Conservation (phyloP, 139 green algal genomes). For the Micractinium sp. region DNA sequence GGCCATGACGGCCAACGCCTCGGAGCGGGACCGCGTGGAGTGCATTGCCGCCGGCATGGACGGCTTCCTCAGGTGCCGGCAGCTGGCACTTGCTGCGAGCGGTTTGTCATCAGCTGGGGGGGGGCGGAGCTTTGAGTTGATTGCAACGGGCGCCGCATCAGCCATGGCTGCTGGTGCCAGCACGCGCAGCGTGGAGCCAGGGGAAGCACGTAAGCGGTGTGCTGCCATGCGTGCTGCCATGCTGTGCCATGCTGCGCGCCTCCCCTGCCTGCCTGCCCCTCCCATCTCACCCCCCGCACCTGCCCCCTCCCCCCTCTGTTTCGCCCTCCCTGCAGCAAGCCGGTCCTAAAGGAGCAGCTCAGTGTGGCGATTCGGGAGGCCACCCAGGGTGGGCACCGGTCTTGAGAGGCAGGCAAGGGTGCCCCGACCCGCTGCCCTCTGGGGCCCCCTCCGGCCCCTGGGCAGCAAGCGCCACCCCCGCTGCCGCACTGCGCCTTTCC, state of each 20-base stretch:
- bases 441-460: background rate
- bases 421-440: background rate
- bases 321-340: slow-evolving; percentile 77
- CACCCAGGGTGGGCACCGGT: slow-evolving; percentile 10
- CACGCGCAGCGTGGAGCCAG: too few relatives aligned
- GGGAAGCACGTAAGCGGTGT: too few relatives aligned
- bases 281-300: background rate
- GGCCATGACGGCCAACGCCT: slow-evolving; percentile 91
- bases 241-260: too few relatives aligned
- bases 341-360: slow-evolving; percentile 78
- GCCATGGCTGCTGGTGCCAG: too few relatives aligned
- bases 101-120: too few relatives aligned
- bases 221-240: too few relatives aligned
- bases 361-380: slow-evolving; percentile 46
- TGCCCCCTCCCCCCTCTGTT: background rate
- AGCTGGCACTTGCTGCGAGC: too few relatives aligned
- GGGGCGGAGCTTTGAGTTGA: too few relatives aligned
- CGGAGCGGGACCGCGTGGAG: slow-evolving; percentile 76
- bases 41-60: slow-evolving; percentile 90
- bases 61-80: slow-evolving; percentile 74
- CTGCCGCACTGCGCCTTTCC: background rate
- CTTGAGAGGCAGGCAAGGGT: background rate
- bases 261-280: background rate
- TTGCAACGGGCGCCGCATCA: too few relatives aligned
- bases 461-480: too few relatives aligned